Base-by-base conservation (phyloP, 2,329 filamentous ascomycete genomes). In the Biscogniauxia mediterranea region DNA sequence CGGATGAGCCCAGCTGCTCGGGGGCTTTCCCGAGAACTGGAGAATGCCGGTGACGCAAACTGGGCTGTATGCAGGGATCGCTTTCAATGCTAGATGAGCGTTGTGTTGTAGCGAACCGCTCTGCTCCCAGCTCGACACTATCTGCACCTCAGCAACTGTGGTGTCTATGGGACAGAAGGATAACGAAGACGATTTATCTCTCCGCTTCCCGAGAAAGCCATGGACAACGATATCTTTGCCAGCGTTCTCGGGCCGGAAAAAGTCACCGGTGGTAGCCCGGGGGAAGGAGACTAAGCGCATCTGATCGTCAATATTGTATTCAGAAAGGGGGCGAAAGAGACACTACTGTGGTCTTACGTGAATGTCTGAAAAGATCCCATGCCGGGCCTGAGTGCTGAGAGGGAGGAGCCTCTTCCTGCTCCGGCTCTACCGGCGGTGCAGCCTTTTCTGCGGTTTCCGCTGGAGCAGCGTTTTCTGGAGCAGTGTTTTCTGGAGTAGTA, bases 121-220 rank as follows among this genome's bases (percentile, higher is more conserved):
- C 1, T 76, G 71, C 1, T 77, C 69, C 58, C 78, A 80, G 1
- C 80, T 69, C 54, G 85, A 83, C 7, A 80, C 71, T 11, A 82
- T 73, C 17, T 78, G 75, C 52, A 81, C 67, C 3, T 76, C 72
- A 58, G 56, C 11, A 58, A 67, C 19, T 46, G 58, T 52, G 42
- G 73, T 61, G 19, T 77, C 78, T 21, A 81, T 72, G 67, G 89
- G 83, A 54, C 88, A 88, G 71, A 97, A 97, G 1, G 85, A 85
- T 20, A 96, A 78, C 49, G 84, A 86, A 58, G 87, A 87, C 26
- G 86, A 87, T 21, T 93, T 79, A 68, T 91, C 86, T 63, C 86
- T 83, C 28, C 87, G 83, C 62, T 85, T 86, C 25, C 87, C 86
- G 0, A 97, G 75, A 68, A 93, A 95, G 20, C 93, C 93, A 73